Base-by-base conservation (phyloP, 164 flowering plant genomes). In the Amborella trichopoda region DNA sequence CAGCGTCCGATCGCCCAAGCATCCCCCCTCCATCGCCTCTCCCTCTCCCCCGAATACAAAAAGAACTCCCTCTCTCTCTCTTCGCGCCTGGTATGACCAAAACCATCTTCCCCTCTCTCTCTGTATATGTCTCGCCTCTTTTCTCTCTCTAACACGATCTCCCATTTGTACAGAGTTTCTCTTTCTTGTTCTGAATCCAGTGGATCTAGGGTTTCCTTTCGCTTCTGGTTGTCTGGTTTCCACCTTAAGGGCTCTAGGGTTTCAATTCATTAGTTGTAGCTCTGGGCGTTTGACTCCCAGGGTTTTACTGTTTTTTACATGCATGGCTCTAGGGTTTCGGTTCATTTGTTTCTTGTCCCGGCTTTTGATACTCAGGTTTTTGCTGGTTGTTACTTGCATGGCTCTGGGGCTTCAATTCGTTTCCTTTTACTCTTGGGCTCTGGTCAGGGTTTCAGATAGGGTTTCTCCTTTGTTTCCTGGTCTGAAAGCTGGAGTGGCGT, bases 1-100 rank as follows among this genome's bases (percentile, higher is more conserved):
- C 67, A 67, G 61, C 71, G 64, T 67, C 68, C 55, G 71, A 67
- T 66, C 49, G 23, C 46, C n/a, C 50, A 18, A 12, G 28, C 23
- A 3, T n/a, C 18, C 30, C 49, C 28, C n/a, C 24, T 27, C 16
- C 48, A 44, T 46, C 26, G 16, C 28, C 26, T 26, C 18, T 2
- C 34, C 34, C 12, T 21, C 13, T 23, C 14, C 12, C 25, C 22
- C 26, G 18, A 30, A 16, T 30, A 18, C 26, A 17, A 21, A 5
- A 18, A 9, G 23, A 36, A 13, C 44, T 43, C 6, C 27, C 38
- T 43, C 23, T 44, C n/a, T 40, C 34, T 40, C 36, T 36, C 45
- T 52, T 30, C 14, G 4, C 11, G 6, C 34, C 22, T 2, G 23
- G 32, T 13, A 27, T 3, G 9, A 4, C 41, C 21, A 30, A 30